Base-by-base conservation (phyloP, 257 asterid species). In the Linaria vulgaris region DNA sequence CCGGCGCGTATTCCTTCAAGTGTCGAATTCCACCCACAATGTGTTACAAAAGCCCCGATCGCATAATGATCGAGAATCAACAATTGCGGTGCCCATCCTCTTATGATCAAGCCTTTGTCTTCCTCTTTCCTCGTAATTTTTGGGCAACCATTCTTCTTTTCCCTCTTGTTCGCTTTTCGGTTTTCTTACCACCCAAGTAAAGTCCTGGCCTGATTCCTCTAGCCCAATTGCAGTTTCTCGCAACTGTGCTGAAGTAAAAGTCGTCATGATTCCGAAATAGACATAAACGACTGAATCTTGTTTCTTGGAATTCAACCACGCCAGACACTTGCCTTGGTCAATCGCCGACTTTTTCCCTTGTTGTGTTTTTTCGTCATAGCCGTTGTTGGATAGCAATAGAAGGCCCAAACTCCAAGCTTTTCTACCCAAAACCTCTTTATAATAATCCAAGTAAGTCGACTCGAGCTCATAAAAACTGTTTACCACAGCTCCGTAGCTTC, bases 51-150 rank as follows among this genome's bases (percentile, higher is more conserved):
- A n/a, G 47, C 46, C 3, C 62, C 62, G 15, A 56, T 19, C 15
- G 39, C 43, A 1, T 25, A 47, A 56, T 56, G 46, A 31, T 56
- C 16, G 12, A 56, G 62, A 31, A 56, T 56, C 47, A 21, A 16
- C 22, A 34, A 41, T 56, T 56, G 47, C 5, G 61, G 62, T 4
- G 62, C 62, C 62, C 62, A 56, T 56, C 47, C 47, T 56, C 62
- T 56, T 21, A 34, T 22, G 14, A 87, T 71, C 6, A 87, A 5
- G 62, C 62, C 62, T 56, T 31, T 56, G 6, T 43, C 6, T 56
- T 56, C 34, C 22, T 31, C 25, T 56, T 12, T n/a, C 62, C 23
- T 56, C 62, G 17, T 16, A 56, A 14, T 22, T 43, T 34, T 8
- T 12, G 2, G 62, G 62, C 34, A 56, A 43, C 62, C 62, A 56